Evolutionary conservation across 1,284 basidiomycete species (phyloP).

Genomic region (Boletus coffeatus): DNA sequence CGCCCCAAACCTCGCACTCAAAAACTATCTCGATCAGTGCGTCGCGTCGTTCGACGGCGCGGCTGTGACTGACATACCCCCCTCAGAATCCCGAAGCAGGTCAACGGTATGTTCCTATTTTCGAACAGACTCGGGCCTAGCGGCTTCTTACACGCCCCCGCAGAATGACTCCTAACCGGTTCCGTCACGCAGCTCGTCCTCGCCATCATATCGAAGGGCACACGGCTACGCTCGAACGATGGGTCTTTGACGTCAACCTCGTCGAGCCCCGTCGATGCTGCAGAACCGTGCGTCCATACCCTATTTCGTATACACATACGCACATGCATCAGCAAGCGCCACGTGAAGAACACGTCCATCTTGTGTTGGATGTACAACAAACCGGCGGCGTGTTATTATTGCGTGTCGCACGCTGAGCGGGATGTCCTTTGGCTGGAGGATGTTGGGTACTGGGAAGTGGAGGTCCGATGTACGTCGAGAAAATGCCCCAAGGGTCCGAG

Average conservation of each 20-base stretch:
- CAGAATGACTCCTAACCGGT: conserved; percentile 90
- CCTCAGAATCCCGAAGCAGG: conserved; percentile 80
- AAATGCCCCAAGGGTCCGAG: too few species aligned
- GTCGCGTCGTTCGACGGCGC: neutral
- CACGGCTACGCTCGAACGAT: conserved; percentile 87
- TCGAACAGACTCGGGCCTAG: neutral
- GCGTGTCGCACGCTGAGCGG: too few species aligned
- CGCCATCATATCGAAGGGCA: conserved; percentile 94
- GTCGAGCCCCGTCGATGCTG: conserved; percentile 49
- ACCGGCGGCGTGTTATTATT: too few species aligned
- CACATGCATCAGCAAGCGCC: neutral
- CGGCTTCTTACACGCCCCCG: neutral
- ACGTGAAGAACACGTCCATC: too few species aligned
- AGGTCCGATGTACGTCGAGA: too few species aligned
- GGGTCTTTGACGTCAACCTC: conserved; percentile 96
- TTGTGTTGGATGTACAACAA: too few species aligned
- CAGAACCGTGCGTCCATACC: conserved; percentile 41
- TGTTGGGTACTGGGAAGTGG: too few species aligned
- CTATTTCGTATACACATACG: neutral
- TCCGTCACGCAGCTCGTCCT: conserved; percentile 91
- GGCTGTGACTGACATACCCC: neutral
- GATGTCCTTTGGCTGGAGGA: too few species aligned
- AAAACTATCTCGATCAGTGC: too few species aligned
- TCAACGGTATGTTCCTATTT: conserved; percentile 60
- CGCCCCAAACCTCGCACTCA: too few species aligned